A percentile compares a stretch with the other conserved stretches of the same genome.
phyloP scores from a whole-genome alignment of 2,329 filamentous ascomycete species.

The Trichoderma hamatum region DNA sequence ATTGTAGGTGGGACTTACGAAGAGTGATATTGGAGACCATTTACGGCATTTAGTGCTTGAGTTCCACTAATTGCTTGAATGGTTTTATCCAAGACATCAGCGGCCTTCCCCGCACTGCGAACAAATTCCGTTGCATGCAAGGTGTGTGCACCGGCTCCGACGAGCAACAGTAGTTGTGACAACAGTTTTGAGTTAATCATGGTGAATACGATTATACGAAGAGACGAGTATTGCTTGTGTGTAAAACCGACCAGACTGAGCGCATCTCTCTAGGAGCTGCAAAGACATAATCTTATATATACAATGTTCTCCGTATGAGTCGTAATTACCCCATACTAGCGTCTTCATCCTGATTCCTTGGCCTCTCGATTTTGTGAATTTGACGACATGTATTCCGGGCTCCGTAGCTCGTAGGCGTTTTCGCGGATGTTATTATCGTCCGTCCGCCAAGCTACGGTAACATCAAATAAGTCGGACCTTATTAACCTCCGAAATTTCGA shows the following conservation, averaged over 20 bases:
- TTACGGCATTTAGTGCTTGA: neutral
- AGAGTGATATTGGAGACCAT: neutral
- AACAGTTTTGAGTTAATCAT: neutral
- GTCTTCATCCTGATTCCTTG: neutral
- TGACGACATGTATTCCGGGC: neutral
- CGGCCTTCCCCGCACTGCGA: neutral
- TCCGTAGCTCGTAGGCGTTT: neutral
- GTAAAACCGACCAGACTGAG: neutral
- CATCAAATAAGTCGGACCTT: neutral
- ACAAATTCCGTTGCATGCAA: neutral
- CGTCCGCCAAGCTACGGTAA: neutral
- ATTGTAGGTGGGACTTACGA: neutral
- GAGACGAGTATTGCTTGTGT: neutral
- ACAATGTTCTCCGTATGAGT: neutral
- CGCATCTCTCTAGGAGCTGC: neutral
- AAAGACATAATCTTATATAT: neutral
- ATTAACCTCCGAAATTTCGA: neutral
- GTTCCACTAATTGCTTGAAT: neutral
- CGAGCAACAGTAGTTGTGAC: neutral
- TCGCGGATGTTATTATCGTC: neutral
- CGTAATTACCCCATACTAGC: neutral
- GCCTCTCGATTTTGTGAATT: neutral
- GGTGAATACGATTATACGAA: neutral
- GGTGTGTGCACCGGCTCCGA: neutral
- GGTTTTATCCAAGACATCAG: neutral